phyloP scores from a whole-genome alignment of 2,329 filamentous ascomycete genomes.

The Bimuria novae-zelandiae region DNA sequence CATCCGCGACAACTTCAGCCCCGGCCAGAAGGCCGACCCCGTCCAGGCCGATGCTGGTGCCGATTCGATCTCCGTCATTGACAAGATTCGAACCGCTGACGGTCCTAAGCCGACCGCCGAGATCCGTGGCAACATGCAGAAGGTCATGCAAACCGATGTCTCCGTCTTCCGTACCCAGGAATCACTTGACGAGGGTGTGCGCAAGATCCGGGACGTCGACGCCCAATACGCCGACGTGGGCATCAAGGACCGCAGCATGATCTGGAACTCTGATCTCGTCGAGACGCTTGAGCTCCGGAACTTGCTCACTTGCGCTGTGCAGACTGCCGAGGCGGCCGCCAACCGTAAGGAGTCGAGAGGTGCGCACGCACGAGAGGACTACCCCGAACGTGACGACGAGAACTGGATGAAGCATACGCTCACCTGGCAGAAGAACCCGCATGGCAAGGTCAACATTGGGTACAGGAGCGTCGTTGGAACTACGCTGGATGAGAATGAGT shows the following conservation, averaged over 20 bases:
- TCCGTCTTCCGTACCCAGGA: constrained; percentile 95
- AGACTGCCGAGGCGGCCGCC: constrained; percentile 88
- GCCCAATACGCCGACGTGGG: constrained; percentile 78
- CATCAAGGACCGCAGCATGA: constrained; percentile 99
- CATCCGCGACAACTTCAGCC: constrained; percentile 90
- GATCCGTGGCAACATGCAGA: constrained; percentile 91
- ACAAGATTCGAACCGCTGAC: constrained; percentile 80
- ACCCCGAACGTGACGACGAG: constrained; percentile 89
- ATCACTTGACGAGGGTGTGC: constrained; percentile 89
- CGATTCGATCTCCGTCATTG: constrained; percentile 82
- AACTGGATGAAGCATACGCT: constrained; percentile 99
- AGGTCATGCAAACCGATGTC: constrained; percentile 97
- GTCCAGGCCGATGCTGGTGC: constrained; percentile 84
- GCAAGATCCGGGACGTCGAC: constrained; percentile 85
- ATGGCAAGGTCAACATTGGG: constrained; percentile 81
- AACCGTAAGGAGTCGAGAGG: constrained; percentile 97
- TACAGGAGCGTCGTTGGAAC: constrained; percentile 83
- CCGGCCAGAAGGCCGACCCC: constrained; percentile 78
- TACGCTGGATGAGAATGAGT: constrained; percentile 93
- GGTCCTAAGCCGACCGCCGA: constrained; percentile 88
- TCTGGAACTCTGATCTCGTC: constrained; percentile 98
- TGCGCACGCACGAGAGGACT: constrained; percentile 96
- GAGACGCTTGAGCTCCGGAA: constrained; percentile 96
- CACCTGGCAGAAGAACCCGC: constrained; percentile 90
- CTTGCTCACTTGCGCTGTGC: constrained; percentile 92